A percentile compares a stretch with the other conserved stretches of the same genome.
phyloP scores from a whole-genome alignment of 208 protist species.

The Endotrypanum monterogeii region DNA sequence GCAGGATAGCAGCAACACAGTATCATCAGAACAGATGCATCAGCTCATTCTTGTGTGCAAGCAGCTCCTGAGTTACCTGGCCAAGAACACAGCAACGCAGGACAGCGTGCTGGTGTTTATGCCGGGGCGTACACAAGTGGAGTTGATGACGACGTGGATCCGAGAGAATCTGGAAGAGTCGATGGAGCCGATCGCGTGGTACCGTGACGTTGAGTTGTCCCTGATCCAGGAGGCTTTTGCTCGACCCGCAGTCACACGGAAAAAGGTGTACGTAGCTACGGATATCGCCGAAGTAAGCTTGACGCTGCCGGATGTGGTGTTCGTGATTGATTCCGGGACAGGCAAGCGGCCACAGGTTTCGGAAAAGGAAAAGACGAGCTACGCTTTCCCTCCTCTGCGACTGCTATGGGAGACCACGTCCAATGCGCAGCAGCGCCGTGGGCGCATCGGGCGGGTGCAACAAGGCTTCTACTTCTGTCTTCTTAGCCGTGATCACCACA shows the following conservation, averaged over 20 bases:
- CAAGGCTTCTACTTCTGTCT: conserved; percentile 91
- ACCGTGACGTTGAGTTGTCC: conserved; percentile 80
- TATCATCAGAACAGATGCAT: conserved; percentile 64
- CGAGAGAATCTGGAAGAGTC: conserved; percentile 64
- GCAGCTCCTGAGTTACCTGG: conserved; percentile 65
- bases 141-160: conserved; percentile 57
- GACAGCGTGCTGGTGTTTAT: conserved; percentile 95
- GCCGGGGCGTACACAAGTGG: conserved; percentile 80
- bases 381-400: conserved; percentile 77
- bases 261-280: conserved; percentile 95
- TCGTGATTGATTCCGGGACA: conserved; percentile 95
- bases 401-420: conserved; percentile 73
- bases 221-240: conserved; percentile 91
- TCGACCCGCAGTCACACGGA: conserved; percentile 70
- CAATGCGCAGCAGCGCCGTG: conserved; percentile 73
- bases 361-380: conserved; percentile 43
- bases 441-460: conserved; percentile 81
- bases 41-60: conserved; percentile 62
- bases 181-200: conserved; percentile 84
- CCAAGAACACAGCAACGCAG: conserved; percentile 43
- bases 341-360: conserved; percentile 73
- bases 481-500: conserved; percentile 43
- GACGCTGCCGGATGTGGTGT: conserved; percentile 95
- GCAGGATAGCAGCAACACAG: conserved; percentile 39
- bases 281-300: conserved; percentile 97